phyloP scores from a whole-genome alignment of 805 yeast genomes.

The Myxozyma nipponensis region DNA sequence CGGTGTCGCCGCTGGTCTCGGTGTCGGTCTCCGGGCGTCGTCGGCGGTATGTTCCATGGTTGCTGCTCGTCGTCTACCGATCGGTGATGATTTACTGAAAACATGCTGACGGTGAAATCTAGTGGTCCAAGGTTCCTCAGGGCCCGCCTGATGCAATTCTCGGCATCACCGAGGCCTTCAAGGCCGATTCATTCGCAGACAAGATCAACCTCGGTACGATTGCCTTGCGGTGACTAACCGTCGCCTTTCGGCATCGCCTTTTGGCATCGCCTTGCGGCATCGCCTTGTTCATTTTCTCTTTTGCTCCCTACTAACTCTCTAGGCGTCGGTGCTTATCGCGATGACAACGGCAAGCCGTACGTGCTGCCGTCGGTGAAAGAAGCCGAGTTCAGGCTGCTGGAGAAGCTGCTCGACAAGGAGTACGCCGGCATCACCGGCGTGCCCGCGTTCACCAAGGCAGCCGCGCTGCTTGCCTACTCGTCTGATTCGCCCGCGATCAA shows the following conservation, averaged over 20 bases:
- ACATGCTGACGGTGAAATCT: not conserved
- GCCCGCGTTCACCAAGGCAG: constrained; percentile 59
- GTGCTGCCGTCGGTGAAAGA: constrained; percentile 67
- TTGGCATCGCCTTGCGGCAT: not conserved
- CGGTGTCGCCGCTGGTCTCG: not conserved
- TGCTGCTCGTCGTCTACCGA: no score
- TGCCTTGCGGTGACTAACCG: not conserved
- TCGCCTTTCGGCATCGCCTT: not conserved
- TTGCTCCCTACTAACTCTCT: not conserved
- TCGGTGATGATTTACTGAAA: not conserved
- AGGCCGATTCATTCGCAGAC: constrained; percentile 50
- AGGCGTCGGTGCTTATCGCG: constrained; percentile 86
- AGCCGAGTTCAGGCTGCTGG: constrained; percentile 55
- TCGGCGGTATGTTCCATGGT: not conserved
- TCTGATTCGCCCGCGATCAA: constrained; percentile 55
- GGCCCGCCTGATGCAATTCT: constrained; percentile 85
- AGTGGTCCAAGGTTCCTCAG: constrained; percentile 40
- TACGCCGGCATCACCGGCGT: constrained; percentile 84
- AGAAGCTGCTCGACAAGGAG: constrained; percentile 64
- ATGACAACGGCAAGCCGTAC: constrained; percentile 81
- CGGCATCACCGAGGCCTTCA: constrained; percentile 70
- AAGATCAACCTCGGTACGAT: constrained; percentile 53
- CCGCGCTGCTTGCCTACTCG: constrained; percentile 68
- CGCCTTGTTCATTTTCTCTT: not conserved
- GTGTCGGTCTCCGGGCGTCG: not conserved